A percentile compares a stretch with the other conserved stretches of the same genome.
phyloP scores from a whole-genome alignment of 176 grass and related monocot species.

The Secale cereale region DNA sequence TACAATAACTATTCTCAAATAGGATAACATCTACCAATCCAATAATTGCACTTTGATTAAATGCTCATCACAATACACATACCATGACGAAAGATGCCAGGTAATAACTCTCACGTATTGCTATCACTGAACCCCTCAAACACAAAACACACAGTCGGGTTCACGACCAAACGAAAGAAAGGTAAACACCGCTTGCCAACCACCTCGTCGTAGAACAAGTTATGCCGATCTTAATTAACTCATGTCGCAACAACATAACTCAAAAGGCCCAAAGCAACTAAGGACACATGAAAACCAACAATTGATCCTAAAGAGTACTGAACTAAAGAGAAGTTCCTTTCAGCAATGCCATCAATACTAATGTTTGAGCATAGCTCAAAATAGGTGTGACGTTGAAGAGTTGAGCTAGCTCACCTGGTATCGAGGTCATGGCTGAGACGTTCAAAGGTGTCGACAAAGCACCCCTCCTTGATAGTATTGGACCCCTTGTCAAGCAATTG shows the following conservation, averaged over 20 bases:
- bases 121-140: not conserved
- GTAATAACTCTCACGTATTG: not conserved
- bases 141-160: no score
- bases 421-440: constrained; percentile 70
- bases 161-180: not conserved
- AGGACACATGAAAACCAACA: not conserved
- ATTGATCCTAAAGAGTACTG: not conserved
- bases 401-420: constrained; percentile 46
- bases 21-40: no score
- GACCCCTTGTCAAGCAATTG: constrained; percentile 57
- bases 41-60: not conserved
- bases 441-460: constrained; percentile 59
- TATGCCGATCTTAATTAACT: no score
- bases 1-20: no score
- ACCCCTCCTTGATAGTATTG: constrained; percentile 71
- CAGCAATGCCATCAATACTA: not conserved
- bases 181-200: not conserved
- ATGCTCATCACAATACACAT: not conserved
- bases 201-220: not conserved
- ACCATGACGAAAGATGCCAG: not conserved
- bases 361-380: not conserved
- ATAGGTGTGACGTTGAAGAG: not conserved
- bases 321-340: not conserved
- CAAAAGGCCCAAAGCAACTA: not conserved
- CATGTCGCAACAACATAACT: no score